Percentiles rank a stretch among this genome's conserved stretches.
Conservation (phyloP, 352 stramenopile species). For the Phytophthora fragariaefolia region DNA sequence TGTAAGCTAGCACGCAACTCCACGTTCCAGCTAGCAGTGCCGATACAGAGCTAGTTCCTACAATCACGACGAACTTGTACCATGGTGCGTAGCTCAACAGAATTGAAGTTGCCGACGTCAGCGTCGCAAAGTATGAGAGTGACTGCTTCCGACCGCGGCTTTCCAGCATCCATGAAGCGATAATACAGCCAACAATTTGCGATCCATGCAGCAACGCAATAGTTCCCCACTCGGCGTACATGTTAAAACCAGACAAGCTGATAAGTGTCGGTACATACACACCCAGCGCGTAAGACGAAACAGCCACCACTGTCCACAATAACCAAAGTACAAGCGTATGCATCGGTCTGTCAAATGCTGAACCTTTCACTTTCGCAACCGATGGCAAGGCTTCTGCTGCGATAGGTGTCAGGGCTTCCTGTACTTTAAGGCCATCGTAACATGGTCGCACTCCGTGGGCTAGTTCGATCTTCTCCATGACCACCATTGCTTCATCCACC, state of each 20-base stretch:
- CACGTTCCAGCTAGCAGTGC: slow-evolving; percentile 26
- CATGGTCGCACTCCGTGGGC: slow-evolving; percentile 5
- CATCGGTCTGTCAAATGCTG: slow-evolving; percentile 3
- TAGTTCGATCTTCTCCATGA: slow-evolving; percentile 40
- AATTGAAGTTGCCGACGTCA: slow-evolving; percentile 14
- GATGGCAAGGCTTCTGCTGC: not conserved
- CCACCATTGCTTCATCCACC: slow-evolving; percentile 35
- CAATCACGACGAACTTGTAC: slow-evolving; percentile 27
- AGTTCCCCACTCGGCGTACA: slow-evolving; percentile 38
- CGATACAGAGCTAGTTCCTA: slow-evolving; percentile 24
- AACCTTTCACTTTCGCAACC: slow-evolving; percentile 1
- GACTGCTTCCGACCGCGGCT: slow-evolving; percentile 28
- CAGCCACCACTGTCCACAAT: slow-evolving; percentile 39
- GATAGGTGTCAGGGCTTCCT: slow-evolving; percentile 11
- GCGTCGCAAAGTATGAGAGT: slow-evolving; percentile 17
- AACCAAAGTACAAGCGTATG: slow-evolving; percentile 39
- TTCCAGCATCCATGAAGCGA: slow-evolving; percentile 26
- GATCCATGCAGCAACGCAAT: slow-evolving; percentile 26
- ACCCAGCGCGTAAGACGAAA: slow-evolving; percentile 45
- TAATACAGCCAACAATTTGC: slow-evolving; percentile 28
- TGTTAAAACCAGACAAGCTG: slow-evolving; percentile 45
- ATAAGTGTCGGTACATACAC: slow-evolving; percentile 41
- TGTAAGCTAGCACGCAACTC: slow-evolving; percentile 36
- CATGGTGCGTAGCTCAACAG: slow-evolving; percentile 40
- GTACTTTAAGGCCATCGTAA: slow-evolving; percentile 23